Evolutionary conservation across 1,139 yeast genomes (phyloP).

Genomic region (Kodamaea ohmeri): DNA sequence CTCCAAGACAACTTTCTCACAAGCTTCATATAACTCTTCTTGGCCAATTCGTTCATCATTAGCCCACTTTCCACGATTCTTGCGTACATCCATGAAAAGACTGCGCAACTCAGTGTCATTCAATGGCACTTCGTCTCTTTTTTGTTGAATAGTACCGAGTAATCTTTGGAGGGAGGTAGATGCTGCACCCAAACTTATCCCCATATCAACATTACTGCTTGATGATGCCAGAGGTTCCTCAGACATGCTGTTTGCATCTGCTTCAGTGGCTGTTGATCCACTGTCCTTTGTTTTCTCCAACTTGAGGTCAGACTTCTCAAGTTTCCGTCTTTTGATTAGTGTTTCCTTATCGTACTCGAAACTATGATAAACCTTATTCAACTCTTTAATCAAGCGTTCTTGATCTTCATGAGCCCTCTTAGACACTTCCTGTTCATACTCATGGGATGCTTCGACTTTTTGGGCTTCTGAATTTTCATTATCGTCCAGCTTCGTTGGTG

Average conservation of each 20-base stretch:
- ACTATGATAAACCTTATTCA: slow-evolving; percentile 69
- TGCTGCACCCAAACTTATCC: slow-evolving; percentile 64
- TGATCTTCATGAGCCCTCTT: slow-evolving; percentile 31
- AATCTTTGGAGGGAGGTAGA: slow-evolving; percentile 75
- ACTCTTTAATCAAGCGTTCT: slow-evolving; percentile 39
- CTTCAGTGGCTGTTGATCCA: not conserved
- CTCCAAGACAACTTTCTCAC: slow-evolving; percentile 91
- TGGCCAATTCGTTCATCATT: slow-evolving; percentile 94
- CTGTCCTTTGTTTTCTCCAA: slow-evolving; percentile 39
- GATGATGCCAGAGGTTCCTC: not conserved
- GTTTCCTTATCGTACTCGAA: slow-evolving; percentile 85
- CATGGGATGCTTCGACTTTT: slow-evolving; percentile 2
- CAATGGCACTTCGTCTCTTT: slow-evolving; percentile 68
- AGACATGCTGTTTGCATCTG: slow-evolving; percentile 1
- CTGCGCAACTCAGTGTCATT: slow-evolving; percentile 86
- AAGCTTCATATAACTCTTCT: slow-evolving; percentile 95
- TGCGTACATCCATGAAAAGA: slow-evolving; percentile 86
- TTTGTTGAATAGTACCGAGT: slow-evolving; percentile 70
- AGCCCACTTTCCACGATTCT: slow-evolving; percentile 95
- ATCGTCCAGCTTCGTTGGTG: slow-evolving; percentile 3
- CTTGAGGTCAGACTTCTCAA: slow-evolving; percentile 77
- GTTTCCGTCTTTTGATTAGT: slow-evolving; percentile 67
- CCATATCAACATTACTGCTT: slow-evolving; percentile 18
- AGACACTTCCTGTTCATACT: slow-evolving; percentile 5
- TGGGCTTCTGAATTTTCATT: slow-evolving; percentile 1